These are phyloP conservation scores for Halteria grandinella DNA, from an alignment of 73 alveolate species.

Conservation along the genomic window DNA sequence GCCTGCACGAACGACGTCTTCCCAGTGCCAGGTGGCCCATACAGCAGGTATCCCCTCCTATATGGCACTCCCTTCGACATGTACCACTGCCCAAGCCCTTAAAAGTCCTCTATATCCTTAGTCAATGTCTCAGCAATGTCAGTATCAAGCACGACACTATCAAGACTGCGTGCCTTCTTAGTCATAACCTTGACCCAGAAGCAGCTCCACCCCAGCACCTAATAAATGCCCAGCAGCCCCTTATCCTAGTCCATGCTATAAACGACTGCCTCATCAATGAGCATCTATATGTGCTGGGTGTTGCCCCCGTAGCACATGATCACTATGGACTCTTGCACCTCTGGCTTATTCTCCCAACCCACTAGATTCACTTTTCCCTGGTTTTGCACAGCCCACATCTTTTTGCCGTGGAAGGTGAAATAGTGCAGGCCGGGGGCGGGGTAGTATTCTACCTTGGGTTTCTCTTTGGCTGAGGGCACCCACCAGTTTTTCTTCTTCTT, in stretches of 20 bases:
- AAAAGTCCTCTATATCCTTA: constrained; percentile 60
- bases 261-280: constrained; percentile 54
- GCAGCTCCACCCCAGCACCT: constrained; percentile 25
- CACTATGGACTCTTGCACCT: constrained; percentile 10
- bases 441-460: constrained; percentile 39
- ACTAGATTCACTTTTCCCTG: constrained; percentile 28
- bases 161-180: constrained; percentile 44
- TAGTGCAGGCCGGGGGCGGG: constrained; percentile 59
- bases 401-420: constrained; percentile 46
- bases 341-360: constrained; percentile 56
- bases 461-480: constrained; percentile 15
- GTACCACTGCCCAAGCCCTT: constrained; percentile 71
- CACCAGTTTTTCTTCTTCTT: constrained; percentile 9
- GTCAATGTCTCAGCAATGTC: constrained; percentile 31
- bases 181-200: constrained; percentile 48
- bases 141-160: constrained; percentile 44
- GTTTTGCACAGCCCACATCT: constrained; percentile 52
- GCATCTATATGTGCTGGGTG: constrained; percentile 14
- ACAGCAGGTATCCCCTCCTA: constrained; percentile 74
- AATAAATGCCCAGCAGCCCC: constrained; percentile 42
- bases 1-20: constrained; percentile 74
- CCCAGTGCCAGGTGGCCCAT: constrained; percentile 80
- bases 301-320: constrained; percentile 42
- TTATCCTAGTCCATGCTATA: constrained; percentile 45
- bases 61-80: constrained; percentile 71